Conservation (phyloP, 2,329 filamentous ascomycete species). For the Colletotrichum camelliae region DNA sequence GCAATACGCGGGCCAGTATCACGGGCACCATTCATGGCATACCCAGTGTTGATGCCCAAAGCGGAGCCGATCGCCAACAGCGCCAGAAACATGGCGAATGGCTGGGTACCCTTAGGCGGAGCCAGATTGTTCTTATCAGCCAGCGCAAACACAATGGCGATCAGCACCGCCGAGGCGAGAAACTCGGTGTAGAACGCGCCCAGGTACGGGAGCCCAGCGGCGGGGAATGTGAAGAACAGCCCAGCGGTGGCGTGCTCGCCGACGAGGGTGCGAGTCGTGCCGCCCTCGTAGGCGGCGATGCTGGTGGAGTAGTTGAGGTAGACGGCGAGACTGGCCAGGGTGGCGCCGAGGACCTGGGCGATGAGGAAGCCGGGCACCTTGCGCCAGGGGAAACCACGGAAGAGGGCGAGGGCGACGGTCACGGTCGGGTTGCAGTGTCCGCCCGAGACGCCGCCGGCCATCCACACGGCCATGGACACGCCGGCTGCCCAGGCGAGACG, state of each 20-base stretch:
- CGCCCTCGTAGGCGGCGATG: conserved; percentile 34
- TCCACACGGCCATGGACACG: conserved; percentile 15
- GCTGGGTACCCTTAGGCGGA: conserved; percentile 40
- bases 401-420: conserved; percentile 37
- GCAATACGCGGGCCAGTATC: conserved; percentile 40
- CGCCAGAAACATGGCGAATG: conserved; percentile 39
- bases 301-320: conserved; percentile 24
- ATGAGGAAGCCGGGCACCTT: conserved; percentile 34
- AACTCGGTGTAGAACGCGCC: conserved; percentile 39
- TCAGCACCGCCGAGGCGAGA: conserved; percentile 38
- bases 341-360: conserved; percentile 29
- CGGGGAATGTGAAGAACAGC: conserved; percentile 33
- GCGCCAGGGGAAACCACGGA: conserved; percentile 41
- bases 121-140: conserved; percentile 43
- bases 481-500: conserved; percentile 17
- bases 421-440: conserved; percentile 40
- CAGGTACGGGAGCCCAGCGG: conserved; percentile 32
- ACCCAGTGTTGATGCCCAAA: conserved; percentile 40
- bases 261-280: conserved; percentile 32
- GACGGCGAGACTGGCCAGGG: conserved; percentile 30
- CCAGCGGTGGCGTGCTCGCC: conserved; percentile 34
- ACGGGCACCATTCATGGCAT: conserved; percentile 41
- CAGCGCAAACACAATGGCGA: conserved; percentile 39
- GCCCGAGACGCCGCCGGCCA: conserved; percentile 29
- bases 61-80: conserved; percentile 40